phyloP scores from a whole-genome alignment of 192 early-diverging fungal genomes.

The Paraglomus occultum region DNA sequence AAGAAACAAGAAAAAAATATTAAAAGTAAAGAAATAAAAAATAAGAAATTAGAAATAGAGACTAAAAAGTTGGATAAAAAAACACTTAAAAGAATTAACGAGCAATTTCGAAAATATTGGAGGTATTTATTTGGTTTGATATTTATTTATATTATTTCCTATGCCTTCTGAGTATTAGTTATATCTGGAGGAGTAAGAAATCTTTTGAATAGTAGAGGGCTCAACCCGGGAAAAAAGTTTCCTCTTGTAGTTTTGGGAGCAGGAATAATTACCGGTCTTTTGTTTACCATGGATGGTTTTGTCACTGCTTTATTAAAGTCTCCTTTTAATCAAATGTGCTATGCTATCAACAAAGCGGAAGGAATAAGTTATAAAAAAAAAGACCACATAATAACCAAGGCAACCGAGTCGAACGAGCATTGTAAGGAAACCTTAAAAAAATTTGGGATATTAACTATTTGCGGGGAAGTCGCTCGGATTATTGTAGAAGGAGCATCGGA shows the following conservation, averaged over 20 bases:
- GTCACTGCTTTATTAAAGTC: slow-evolving; percentile 14
- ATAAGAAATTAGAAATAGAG: too few species aligned
- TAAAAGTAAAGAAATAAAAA: background rate
- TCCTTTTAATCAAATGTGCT: slow-evolving; percentile 20
- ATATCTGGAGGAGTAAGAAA: background rate
- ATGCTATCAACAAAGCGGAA: slow-evolving; percentile 1
- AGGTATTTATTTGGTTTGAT: slow-evolving; percentile 3
- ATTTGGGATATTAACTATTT: slow-evolving; percentile 22
- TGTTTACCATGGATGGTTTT: slow-evolving; percentile 16
- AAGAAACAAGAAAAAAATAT: background rate
- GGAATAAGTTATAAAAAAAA: slow-evolving; percentile 3
- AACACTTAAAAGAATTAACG: background rate
- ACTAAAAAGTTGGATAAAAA: background rate
- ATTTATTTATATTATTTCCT: slow-evolving; percentile 9
- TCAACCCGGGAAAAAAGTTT: background rate
- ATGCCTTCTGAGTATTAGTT: background rate
- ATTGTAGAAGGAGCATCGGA: background rate
- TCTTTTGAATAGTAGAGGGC: background rate
- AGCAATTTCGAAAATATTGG: slow-evolving; percentile 9
- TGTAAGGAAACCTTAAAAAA: slow-evolving; percentile 25
- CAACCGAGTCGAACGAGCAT: slow-evolving; percentile 11
- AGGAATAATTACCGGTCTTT: background rate
- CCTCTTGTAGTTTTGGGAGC: background rate
- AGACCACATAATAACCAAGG: slow-evolving; percentile 14
- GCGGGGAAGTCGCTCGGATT: background rate